Evolutionary conservation across 139 green algal species (phyloP).

Genomic region (Auxenochlorella protothecoides): DNA sequence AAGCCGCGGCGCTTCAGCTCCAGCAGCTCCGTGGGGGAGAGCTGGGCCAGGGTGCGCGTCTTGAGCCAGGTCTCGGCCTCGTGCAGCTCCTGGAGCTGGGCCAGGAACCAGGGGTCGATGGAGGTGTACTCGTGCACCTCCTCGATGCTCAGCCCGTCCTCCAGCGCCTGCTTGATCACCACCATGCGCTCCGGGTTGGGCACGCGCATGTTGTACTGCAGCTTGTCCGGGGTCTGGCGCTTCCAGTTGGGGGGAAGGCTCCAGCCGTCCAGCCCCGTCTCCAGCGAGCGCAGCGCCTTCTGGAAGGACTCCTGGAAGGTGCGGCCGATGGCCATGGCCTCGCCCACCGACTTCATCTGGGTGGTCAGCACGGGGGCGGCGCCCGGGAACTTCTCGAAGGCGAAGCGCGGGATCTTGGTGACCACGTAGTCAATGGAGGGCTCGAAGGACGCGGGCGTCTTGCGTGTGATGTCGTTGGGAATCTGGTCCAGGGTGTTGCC

Average conservation of each 20-base stretch:
- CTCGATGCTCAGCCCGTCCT: slow-evolving; percentile 72
- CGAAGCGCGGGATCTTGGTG: slow-evolving; percentile 93
- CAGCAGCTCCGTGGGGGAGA: slow-evolving; percentile 64
- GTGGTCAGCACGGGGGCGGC: slow-evolving; percentile 81
- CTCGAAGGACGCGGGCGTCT: slow-evolving; percentile 97
- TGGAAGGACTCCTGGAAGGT: slow-evolving; percentile 97
- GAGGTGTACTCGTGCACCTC: slow-evolving; percentile 81
- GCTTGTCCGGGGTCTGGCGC: slow-evolving; percentile 51
- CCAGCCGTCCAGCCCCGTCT: slow-evolving; percentile 86
- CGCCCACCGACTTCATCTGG: slow-evolving; percentile 90
- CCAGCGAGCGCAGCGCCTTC: slow-evolving; percentile 90
- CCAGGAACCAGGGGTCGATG: slow-evolving; percentile 96
- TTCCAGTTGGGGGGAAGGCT: slow-evolving; percentile 69
- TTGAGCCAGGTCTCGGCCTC: slow-evolving; percentile 70
- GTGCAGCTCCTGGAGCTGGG: slow-evolving; percentile 38
- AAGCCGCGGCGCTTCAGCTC: slow-evolving; percentile 83
- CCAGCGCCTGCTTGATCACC: slow-evolving; percentile 63
- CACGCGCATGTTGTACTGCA: slow-evolving; percentile 81
- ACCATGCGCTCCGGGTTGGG: slow-evolving; percentile 84
- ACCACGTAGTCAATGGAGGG: slow-evolving; percentile 99
- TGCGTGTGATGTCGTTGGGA: slow-evolving; percentile 98
- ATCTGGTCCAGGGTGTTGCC: slow-evolving; percentile 96
- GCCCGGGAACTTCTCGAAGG: slow-evolving; percentile 98
- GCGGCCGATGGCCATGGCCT: slow-evolving; percentile 97
- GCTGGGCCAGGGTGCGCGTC: slow-evolving; percentile 42